phyloP scores from a whole-genome alignment of 73 alveolate species.

The Tetrahymena borealis region DNA sequence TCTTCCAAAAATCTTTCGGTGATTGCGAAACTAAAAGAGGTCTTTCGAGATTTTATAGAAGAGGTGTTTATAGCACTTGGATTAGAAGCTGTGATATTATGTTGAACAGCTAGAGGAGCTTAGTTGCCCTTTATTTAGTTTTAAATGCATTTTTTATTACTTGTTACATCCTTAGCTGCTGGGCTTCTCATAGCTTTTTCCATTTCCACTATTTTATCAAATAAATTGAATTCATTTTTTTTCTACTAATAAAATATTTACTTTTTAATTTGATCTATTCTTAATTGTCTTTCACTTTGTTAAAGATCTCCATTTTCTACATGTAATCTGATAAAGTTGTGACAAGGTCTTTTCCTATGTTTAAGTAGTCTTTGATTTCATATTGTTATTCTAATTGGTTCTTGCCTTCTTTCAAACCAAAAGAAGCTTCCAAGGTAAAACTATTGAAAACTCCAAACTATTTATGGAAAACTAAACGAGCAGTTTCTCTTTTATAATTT shows the following conservation, averaged over 20 bases:
- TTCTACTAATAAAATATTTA: background rate
- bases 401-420: background rate
- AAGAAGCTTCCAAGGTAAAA: background rate
- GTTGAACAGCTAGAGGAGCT: background rate
- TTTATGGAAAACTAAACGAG: background rate
- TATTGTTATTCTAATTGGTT: background rate
- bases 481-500: background rate
- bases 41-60: background rate
- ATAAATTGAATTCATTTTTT: background rate
- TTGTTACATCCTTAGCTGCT: background rate
- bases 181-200: background rate
- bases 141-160: background rate
- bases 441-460: background rate
- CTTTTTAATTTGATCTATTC: background rate
- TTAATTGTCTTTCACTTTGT: background rate
- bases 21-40: background rate
- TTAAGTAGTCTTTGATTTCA: background rate
- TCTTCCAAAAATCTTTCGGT: background rate
- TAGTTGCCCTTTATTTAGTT: background rate
- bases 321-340: background rate
- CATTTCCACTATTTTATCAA: background rate
- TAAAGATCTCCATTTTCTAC: background rate
- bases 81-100: background rate
- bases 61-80: background rate
- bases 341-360: background rate